phyloP scores from a whole-genome alignment of 2,329 filamentous ascomycete species.

The Penicillium sumatraense region DNA sequence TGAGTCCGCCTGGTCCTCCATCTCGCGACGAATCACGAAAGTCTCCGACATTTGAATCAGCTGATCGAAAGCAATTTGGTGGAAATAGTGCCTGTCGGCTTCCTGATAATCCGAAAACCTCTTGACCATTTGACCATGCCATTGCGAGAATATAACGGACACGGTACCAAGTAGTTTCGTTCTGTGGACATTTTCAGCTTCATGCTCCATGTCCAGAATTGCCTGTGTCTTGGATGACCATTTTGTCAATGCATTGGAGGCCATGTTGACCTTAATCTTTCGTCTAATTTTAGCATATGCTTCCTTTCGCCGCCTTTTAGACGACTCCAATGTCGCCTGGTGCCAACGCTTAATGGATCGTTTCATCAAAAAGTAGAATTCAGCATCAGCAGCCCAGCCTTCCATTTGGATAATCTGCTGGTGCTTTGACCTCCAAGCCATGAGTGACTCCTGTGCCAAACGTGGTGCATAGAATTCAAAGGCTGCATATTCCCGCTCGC shows the following conservation, averaged over 20 bases:
- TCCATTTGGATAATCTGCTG: constrained; percentile 54
- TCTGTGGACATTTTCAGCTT: constrained; percentile 43
- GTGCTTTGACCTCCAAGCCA: constrained; percentile 41
- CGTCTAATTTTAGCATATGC: constrained; percentile 60
- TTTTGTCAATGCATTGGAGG: constrained; percentile 44
- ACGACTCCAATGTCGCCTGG: constrained; percentile 53
- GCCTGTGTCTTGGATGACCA: constrained; percentile 43
- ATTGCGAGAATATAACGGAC: constrained; percentile 44
- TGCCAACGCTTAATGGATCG: constrained; percentile 57
- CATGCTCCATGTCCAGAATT: constrained; percentile 42
- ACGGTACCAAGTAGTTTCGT: constrained; percentile 39
- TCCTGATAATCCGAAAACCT: constrained; percentile 40
- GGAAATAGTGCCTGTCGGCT: constrained; percentile 44
- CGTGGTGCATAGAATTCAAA: constrained; percentile 50
- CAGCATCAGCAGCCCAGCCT: constrained; percentile 59
- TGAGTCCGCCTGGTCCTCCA: constrained; percentile 51
- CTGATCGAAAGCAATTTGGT: constrained; percentile 43
- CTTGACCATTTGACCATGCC: constrained; percentile 47
- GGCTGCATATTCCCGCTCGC: constrained; percentile 46
- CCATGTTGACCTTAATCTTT: constrained; percentile 59
- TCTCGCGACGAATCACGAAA: constrained; percentile 36
- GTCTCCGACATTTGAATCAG: constrained; percentile 44
- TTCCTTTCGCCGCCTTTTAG: constrained; percentile 58
- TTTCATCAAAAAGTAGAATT: constrained; percentile 60
- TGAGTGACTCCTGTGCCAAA: constrained; percentile 45